Base-by-base conservation (phyloP, 2,329 filamentous ascomycete genomes). In the Venturia pyrina region DNA sequence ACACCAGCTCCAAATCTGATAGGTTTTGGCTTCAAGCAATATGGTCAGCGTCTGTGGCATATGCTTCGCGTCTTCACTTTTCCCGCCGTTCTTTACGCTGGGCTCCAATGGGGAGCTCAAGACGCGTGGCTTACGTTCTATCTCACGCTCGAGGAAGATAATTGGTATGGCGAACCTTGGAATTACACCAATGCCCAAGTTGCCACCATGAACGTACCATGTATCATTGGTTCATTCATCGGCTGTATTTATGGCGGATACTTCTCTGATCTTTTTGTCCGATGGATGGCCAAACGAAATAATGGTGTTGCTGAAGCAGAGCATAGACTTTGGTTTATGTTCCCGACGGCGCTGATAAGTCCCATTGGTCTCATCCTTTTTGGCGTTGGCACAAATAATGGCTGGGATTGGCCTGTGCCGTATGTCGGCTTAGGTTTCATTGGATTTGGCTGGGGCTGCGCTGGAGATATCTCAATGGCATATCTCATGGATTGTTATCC, bases 81-180 rank as follows among this genome's bases (percentile, higher is more conserved):
- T 67, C 83, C 83, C 0, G 83, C 83, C 1, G 82, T 85, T 11
- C 78, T 83, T 68, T 85, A 81, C 68, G 82, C 82, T 2, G 83
- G 83, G 10, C 72, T 85, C 32, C 83, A 85, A 70, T 86, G 83
- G 83, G 83, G 83, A 4, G 77, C 82, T 40, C 84, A 86, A 71
- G 83, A 85, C 68, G 82, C 83, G n/a, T 85, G 83, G 73, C 74
- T 86, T 28, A 82, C 81, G 1, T 85, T 86, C 71, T 85, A 86
- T 68, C 75, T 85, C 41, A 86, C 83, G 0, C 78, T 85, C 1
- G 79, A 85, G 70, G 81, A 86, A 69, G 82, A 84, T 68, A 80
- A 80, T 68, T 85, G 82, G 80, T 81, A 79, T 34, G 78, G 74
- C 0, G 73, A 75, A 11, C 84, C 84, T 0, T 86, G 81, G 79